Evolutionary conservation across 257 asterid genomes (phyloP), one percentile per base, ranked within the genome.

Genomic region (Linaria vulgaris): DNA sequence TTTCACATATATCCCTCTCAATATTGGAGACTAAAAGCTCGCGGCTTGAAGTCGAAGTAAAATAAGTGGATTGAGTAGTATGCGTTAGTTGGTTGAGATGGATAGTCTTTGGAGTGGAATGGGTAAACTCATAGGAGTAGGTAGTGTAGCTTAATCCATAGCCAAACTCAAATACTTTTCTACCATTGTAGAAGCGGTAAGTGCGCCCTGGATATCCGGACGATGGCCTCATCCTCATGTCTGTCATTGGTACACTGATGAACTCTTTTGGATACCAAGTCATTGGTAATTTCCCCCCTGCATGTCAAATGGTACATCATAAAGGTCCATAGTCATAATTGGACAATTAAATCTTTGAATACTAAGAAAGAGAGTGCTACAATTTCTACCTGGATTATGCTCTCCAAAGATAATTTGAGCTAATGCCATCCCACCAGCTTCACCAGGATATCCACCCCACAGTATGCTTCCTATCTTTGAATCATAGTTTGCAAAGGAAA

Each of bases 391-490:
- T 64, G 94, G 97, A 80, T 87, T 90, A 47, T 85, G 85, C 48
- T 82, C 87, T 4, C 97, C 96, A 56, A 90, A 87, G 67, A 90
- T 41, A 70, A 82, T 76, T 59, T 90, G 68, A 22, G 96, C 78
- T 7, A 90, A 55, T 12, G 96, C 97, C 63, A 69, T 68, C n/a
- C 85, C 97, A 11, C 97, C 97, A n/a, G 87, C 86, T 72, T 90
- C 92, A 25, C 97, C 97, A 0, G 96, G 97, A 72, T 85, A 90
- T 12, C 97, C 96, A 39, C 78, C 95, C 97, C 97, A 90, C 46
- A 90, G 10, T 20, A 90, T 90, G 75, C 95, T 73, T 13, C 96
- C 95, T 0, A 87, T 75, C 61, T 87, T 83, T 0, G 79, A 78
- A 47, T 85, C 70, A 20, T 59, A 27, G 48, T 80, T 90, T 0